phyloP scores from a whole-genome alignment of 2,329 filamentous ascomycete species.

The Trichoderma sp. region DNA sequence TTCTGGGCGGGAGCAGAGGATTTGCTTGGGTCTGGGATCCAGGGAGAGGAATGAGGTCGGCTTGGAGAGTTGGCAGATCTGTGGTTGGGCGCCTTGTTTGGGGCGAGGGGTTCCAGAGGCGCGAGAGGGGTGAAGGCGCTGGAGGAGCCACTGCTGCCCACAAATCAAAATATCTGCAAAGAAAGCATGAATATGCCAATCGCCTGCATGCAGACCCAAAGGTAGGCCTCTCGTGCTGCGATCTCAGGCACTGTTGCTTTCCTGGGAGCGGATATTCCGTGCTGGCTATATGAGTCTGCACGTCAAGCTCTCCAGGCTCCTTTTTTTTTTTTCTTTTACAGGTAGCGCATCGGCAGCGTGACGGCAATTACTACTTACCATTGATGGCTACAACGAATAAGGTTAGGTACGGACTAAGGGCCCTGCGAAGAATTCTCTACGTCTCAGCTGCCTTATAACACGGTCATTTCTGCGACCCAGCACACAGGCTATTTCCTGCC shows the following conservation, averaged over 20 bases:
- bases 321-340: neutral
- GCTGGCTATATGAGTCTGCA: neutral
- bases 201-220: neutral
- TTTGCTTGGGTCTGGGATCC: conserved; percentile 8
- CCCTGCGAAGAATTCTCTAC: neutral
- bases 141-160: conserved; percentile 23
- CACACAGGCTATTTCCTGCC: neutral
- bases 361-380: neutral
- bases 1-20: conserved; percentile 5
- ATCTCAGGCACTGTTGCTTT: neutral
- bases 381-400: neutral
- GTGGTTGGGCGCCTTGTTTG: conserved; percentile 25
- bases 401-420: neutral
- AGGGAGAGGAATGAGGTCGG: conserved; percentile 24
- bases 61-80: conserved; percentile 23
- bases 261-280: neutral
- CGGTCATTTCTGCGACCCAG: neutral
- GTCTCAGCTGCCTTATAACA: neutral
- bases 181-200: conserved; percentile 8
- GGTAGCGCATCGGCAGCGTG: conserved; percentile 1
- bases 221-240: neutral
- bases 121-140: conserved; percentile 22
- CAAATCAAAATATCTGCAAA: conserved; percentile 19
- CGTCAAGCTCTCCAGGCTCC: neutral
- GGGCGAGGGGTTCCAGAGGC: conserved; percentile 25